A percentile compares a stretch with the other conserved stretches of the same genome.
phyloP scores from a whole-genome alignment of 1,284 basidiomycete species.

The Coniophora puteana region DNA sequence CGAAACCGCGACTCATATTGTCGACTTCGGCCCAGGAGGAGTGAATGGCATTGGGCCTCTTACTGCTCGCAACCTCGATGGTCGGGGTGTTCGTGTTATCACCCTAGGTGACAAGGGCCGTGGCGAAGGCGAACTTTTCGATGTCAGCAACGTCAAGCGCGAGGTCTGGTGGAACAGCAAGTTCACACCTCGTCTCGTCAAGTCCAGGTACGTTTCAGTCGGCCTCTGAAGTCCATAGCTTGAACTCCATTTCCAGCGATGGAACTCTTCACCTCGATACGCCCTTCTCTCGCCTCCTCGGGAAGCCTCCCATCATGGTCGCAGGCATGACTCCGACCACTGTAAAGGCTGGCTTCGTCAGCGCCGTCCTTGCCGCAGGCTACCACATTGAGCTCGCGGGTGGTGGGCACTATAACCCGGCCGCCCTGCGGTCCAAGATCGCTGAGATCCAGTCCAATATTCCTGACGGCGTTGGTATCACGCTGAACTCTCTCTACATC shows the following conservation, averaged over 20 bases:
- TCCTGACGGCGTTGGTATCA: slow-evolving; percentile 86
- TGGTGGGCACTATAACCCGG: slow-evolving; percentile 93
- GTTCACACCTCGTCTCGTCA: slow-evolving; percentile 82
- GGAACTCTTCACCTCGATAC: slow-evolving; percentile 93
- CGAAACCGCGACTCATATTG: slow-evolving; percentile 84
- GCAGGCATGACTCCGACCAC: slow-evolving; percentile 98
- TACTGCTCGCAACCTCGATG: slow-evolving; percentile 88
- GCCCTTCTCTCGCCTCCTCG: slow-evolving; percentile 91
- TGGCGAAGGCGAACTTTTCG: slow-evolving; percentile 83
- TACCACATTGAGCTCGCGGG: slow-evolving; percentile 97
- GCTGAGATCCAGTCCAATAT: slow-evolving; percentile 84
- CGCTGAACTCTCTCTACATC: slow-evolving; percentile 96
- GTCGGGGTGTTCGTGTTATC: slow-evolving; percentile 87
- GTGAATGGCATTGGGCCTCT: slow-evolving; percentile 90
- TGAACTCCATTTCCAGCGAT: slow-evolving; percentile 48
- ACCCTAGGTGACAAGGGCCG: slow-evolving; percentile 85
- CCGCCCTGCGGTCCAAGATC: slow-evolving; percentile 86
- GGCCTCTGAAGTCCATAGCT: slow-evolving; percentile 1
- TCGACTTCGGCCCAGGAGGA: slow-evolving; percentile 97
- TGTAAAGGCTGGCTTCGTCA: slow-evolving; percentile 89
- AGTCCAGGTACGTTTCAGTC: slow-evolving; percentile 65
- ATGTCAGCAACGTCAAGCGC: slow-evolving; percentile 59
- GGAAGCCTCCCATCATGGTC: slow-evolving; percentile 97
- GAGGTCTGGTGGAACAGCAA: slow-evolving; percentile 93
- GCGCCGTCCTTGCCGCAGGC: slow-evolving; percentile 89